phyloP scores from a whole-genome alignment of 768 basidiomycete genomes.

The Trametes cubensis region DNA sequence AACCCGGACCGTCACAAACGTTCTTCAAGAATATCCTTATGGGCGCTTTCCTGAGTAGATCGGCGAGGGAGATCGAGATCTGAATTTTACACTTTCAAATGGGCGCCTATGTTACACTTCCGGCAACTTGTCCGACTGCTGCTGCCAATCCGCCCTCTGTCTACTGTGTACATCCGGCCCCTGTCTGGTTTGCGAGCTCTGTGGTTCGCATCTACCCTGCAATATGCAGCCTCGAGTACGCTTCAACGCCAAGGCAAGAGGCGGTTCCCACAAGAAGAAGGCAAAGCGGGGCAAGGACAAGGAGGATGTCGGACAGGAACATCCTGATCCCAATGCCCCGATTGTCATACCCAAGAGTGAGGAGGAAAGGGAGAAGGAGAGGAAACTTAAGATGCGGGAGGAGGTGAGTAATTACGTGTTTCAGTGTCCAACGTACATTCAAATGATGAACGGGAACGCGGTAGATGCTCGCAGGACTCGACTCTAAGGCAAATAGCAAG shows the following conservation, averaged over 20 bases:
- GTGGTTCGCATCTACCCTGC: too few species aligned
- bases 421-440: not conserved
- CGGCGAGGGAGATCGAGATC: slow-evolving; percentile 21
- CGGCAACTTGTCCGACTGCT: not conserved
- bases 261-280: slow-evolving; percentile 33
- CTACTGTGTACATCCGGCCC: not conserved
- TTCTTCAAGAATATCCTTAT: not conserved
- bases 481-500: slow-evolving; percentile 77
- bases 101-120: not conserved
- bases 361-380: slow-evolving; percentile 62
- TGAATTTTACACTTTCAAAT: slow-evolving; percentile 17
- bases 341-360: slow-evolving; percentile 60
- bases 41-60: slow-evolving; percentile 9
- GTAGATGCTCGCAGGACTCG: slow-evolving; percentile 47
- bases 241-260: slow-evolving; percentile 34
- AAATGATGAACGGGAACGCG: too few species aligned
- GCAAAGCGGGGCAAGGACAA: slow-evolving; percentile 21
- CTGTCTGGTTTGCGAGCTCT: not conserved
- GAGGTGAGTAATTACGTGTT: slow-evolving; percentile 50
- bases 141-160: not conserved
- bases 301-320: slow-evolving; percentile 26
- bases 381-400: slow-evolving; percentile 58
- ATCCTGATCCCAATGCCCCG: slow-evolving; percentile 56
- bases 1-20: too few species aligned
- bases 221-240: slow-evolving; percentile 6